Conservation (phyloP, 23 red algal genomes). For the Chondrus crispus region DNA sequence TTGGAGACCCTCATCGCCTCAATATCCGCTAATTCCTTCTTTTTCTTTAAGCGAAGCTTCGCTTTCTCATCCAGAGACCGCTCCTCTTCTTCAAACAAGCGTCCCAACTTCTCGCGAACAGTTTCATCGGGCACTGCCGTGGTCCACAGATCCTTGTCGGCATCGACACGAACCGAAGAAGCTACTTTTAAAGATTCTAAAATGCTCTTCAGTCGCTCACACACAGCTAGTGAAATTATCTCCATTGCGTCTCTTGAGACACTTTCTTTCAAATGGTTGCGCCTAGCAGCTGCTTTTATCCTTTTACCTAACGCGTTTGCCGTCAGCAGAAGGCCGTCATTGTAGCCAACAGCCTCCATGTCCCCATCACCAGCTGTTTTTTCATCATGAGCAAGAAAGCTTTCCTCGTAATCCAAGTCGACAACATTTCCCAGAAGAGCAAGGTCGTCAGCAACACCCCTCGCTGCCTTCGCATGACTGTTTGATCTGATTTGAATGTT, state of each 20-base stretch:
- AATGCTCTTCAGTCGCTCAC: slow-evolving; percentile 21
- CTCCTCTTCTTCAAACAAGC: slow-evolving; percentile 42
- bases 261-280: neutral
- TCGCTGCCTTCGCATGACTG: neutral
- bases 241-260: slow-evolving; percentile 51
- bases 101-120: slow-evolving; percentile 17
- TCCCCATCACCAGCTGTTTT: neutral
- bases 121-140: neutral
- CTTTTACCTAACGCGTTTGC: slow-evolving; percentile 13
- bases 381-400: neutral
- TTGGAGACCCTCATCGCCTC: slow-evolving; percentile 25
- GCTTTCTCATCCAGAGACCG: slow-evolving; percentile 19
- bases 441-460: slow-evolving; percentile 35
- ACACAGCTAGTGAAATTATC: slow-evolving; percentile 51
- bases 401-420: slow-evolving; percentile 58
- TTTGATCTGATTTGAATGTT: too few species aligned
- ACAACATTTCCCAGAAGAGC: slow-evolving; percentile 45
- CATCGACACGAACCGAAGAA: slow-evolving; percentile 1
- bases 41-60: slow-evolving; percentile 31
- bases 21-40: slow-evolving; percentile 21
- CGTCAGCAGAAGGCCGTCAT: slow-evolving; percentile 23
- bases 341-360: neutral
- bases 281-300: slow-evolving; percentile 12
- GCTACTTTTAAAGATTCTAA: slow-evolving; percentile 17
- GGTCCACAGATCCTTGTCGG: slow-evolving; percentile 31